Percentiles rank a stretch among this genome's conserved stretches.
phyloP scores from a whole-genome alignment of 768 basidiomycete species.

The Phylloporus sp. region DNA sequence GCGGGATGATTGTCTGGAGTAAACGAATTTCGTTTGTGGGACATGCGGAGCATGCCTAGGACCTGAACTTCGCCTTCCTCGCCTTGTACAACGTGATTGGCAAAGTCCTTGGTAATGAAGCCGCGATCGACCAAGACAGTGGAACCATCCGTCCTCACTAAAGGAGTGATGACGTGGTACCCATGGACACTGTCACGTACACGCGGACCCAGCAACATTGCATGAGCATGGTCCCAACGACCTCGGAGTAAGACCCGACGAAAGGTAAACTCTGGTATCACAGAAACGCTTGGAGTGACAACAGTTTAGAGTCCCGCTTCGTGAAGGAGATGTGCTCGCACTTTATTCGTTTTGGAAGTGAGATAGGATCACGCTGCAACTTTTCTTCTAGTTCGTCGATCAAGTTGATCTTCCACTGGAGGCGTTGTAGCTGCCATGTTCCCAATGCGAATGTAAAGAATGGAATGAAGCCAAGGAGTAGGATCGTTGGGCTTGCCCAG shows the following conservation, averaged over 20 bases:
- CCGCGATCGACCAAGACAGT: slow-evolving; percentile 92
- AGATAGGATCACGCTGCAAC: slow-evolving; percentile 71
- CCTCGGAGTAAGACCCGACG: slow-evolving; percentile 81
- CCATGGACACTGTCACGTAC: slow-evolving; percentile 89
- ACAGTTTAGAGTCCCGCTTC: slow-evolving; percentile 17
- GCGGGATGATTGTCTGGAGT: slow-evolving; percentile 85
- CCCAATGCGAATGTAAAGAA: slow-evolving; percentile 88
- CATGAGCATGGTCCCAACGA: slow-evolving; percentile 70
- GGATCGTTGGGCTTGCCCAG: slow-evolving; percentile 65
- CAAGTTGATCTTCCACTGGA: slow-evolving; percentile 91
- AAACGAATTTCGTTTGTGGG: slow-evolving; percentile 70
- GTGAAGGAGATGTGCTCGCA: slow-evolving; percentile 37
- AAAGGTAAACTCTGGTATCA: slow-evolving; percentile 84
- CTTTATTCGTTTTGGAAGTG: slow-evolving; percentile 85
- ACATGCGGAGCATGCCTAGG: slow-evolving; percentile 82
- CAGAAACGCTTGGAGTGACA: slow-evolving; percentile 49
- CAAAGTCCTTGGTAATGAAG: slow-evolving; percentile 66
- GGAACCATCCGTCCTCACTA: slow-evolving; percentile 73
- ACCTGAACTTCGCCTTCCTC: slow-evolving; percentile 64
- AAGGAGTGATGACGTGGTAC: slow-evolving; percentile 83
- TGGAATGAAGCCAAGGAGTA: slow-evolving; percentile 81
- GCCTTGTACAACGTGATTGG: slow-evolving; percentile 33
- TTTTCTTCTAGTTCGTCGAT: slow-evolving; percentile 95
- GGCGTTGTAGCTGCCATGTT: slow-evolving; percentile 88
- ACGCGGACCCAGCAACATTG: slow-evolving; percentile 80